phyloP scores from a whole-genome alignment of 2,329 filamentous ascomycete species.

The Nemania sp. region DNA sequence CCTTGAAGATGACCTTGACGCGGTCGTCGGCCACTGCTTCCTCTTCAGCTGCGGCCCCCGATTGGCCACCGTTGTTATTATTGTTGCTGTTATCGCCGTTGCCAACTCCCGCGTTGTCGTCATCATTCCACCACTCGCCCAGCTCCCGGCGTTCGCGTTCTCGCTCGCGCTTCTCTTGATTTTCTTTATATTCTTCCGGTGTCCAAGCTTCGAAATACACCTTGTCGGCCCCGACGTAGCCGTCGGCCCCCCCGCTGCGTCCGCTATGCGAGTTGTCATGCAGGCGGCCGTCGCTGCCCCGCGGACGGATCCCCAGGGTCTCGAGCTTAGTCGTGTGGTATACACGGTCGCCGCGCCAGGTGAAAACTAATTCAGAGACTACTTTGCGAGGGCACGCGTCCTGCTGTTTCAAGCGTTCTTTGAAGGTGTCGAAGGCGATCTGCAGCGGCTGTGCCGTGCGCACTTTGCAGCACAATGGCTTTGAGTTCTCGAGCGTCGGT shows the following conservation, averaged over 20 bases:
- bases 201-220: constrained; percentile 82
- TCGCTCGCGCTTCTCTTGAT: constrained; percentile 53
- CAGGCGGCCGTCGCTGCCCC: constrained; percentile 47
- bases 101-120: constrained; percentile 38
- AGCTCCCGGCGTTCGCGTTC: constrained; percentile 45
- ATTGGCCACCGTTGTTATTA: constrained; percentile 35
- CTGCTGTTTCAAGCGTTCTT: constrained; percentile 60
- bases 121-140: constrained; percentile 45
- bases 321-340: constrained; percentile 76
- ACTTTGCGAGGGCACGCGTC: constrained; percentile 37
- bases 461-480: constrained; percentile 64
- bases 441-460: constrained; percentile 69
- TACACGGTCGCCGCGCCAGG: constrained; percentile 73
- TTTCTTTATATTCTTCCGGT: constrained; percentile 57
- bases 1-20: constrained; percentile 57
- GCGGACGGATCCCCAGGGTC: constrained; percentile 62
- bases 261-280: constrained; percentile 26
- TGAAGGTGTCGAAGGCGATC: constrained; percentile 71
- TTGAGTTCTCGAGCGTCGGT: constrained; percentile 62
- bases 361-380: constrained; percentile 68
- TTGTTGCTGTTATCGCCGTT: constrained; percentile 23
- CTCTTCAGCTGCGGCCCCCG: constrained; percentile 25
- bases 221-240: constrained; percentile 55
- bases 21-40: constrained; percentile 25
- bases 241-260: constrained; percentile 39